These are phyloP conservation scores for Pythium vanterpoolii DNA, from an alignment of 352 stramenopile species.

Conservation along the genomic window DNA sequence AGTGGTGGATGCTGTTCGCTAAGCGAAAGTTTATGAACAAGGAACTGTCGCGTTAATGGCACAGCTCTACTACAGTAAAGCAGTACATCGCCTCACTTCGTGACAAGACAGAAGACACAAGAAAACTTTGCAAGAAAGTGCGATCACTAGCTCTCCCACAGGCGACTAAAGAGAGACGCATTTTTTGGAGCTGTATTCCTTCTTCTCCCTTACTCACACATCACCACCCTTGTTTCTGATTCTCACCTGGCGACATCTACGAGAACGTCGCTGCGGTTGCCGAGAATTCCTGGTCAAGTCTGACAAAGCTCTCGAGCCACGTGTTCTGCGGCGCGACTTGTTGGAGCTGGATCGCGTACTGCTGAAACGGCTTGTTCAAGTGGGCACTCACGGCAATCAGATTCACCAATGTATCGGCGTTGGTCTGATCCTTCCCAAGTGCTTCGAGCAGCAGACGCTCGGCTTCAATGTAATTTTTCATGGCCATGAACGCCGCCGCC, in stretches of 20 bases:
- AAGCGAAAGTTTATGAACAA: conserved; percentile 96
- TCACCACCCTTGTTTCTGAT: background rate
- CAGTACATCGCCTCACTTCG: background rate
- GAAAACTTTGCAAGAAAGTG: too few species aligned
- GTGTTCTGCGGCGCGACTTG: conserved; percentile 66
- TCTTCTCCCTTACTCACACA: background rate
- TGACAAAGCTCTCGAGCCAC: conserved; percentile 69
- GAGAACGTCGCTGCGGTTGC: conserved; percentile 67
- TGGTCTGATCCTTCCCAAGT: conserved; percentile 73
- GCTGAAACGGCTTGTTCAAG: conserved; percentile 79
- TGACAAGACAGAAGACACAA: background rate
- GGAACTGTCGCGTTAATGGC: conserved; percentile 62
- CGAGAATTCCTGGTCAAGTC: conserved; percentile 65
- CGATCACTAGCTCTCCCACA: too few species aligned
- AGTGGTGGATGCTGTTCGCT: conserved; percentile 94
- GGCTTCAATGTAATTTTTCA: conserved; percentile 89
- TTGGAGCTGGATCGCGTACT: conserved; percentile 81
- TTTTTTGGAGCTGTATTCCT: conserved; percentile 7
- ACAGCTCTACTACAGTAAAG: background rate
- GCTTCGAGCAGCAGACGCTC: conserved; percentile 88
- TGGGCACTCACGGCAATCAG: conserved; percentile 90
- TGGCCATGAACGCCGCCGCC: conserved; percentile 89
- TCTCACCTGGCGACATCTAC: conserved; percentile 23
- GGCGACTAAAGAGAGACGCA: background rate
- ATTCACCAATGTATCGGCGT: conserved; percentile 94